These are phyloP conservation scores for Hirschfeldia incana DNA, from an alignment of 345 rosid species.

Conservation along the genomic window DNA sequence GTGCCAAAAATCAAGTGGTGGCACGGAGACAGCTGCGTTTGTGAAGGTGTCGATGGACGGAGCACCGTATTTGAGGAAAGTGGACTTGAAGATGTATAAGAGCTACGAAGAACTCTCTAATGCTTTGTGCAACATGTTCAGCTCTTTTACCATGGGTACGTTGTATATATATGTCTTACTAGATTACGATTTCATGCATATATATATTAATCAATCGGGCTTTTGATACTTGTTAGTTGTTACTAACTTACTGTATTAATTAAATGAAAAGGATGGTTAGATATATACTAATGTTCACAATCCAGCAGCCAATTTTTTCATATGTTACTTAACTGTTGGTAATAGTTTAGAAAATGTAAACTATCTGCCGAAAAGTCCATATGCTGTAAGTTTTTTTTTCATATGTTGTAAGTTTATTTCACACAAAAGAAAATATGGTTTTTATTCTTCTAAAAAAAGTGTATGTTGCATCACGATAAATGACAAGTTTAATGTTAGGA, in stretches of 20 bases:
- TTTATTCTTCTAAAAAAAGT: not conserved
- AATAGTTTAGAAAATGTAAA: not conserved
- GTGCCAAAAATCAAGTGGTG: constrained; percentile 42
- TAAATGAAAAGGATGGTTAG: not conserved
- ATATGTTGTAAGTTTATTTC: not conserved
- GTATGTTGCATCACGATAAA: not conserved
- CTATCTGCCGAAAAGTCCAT: not conserved
- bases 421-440: not conserved
- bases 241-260: not conserved
- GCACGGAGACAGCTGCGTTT: constrained; percentile 41
- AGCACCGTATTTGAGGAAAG: constrained; percentile 93
- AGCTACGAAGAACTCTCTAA: constrained; percentile 66
- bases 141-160: constrained; percentile 78
- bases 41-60: constrained; percentile 97
- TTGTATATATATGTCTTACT: not conserved
- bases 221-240: not conserved
- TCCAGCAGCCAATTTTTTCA: not conserved
- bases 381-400: too few species aligned
- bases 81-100: constrained; percentile 73
- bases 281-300: not conserved
- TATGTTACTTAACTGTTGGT: not conserved
- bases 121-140: constrained; percentile 71
- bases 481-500: not conserved
- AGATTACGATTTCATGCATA: not conserved
- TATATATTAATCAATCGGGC: not conserved